These are phyloP conservation scores for Colletotrichum gloeosporioides DNA, from an alignment of 2,329 filamentous ascomycete genomes.

Conservation along the genomic window DNA sequence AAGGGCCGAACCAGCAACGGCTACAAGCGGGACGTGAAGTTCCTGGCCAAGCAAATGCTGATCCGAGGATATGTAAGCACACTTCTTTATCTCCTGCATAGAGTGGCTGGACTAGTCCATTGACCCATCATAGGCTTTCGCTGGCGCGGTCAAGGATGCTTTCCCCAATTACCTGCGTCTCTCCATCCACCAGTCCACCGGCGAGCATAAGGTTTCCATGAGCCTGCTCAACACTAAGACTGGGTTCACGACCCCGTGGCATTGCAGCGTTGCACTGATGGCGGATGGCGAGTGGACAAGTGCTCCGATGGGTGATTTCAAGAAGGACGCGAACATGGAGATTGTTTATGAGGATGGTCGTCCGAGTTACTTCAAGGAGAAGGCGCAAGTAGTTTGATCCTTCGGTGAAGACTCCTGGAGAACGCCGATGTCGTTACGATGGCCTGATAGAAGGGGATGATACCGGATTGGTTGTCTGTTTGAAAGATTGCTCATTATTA, in stretches of 20 bases:
- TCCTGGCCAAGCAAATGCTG: background rate
- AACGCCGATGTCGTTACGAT: background rate
- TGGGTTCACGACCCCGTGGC: background rate
- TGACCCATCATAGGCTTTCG: background rate
- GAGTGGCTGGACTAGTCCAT: background rate
- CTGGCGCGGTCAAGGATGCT: background rate
- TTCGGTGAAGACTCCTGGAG: background rate
- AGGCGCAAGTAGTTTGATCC: background rate
- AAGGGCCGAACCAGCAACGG: background rate
- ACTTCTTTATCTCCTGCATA: background rate
- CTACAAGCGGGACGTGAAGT: background rate
- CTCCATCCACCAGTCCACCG: background rate
- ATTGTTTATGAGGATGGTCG: background rate
- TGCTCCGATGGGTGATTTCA: background rate
- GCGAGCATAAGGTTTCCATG: background rate
- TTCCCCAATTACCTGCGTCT: background rate
- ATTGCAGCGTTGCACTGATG: background rate
- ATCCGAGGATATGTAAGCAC: background rate
- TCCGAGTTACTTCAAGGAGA: background rate
- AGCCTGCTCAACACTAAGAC: background rate
- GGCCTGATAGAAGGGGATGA: background rate
- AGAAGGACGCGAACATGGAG: background rate
- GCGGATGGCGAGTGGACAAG: background rate
- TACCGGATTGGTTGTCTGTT: background rate
- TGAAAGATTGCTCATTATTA: background rate